Evolutionary conservation across 805 yeast genomes (phyloP).

Genomic region (Wickerhamiella qilinensis): DNA sequence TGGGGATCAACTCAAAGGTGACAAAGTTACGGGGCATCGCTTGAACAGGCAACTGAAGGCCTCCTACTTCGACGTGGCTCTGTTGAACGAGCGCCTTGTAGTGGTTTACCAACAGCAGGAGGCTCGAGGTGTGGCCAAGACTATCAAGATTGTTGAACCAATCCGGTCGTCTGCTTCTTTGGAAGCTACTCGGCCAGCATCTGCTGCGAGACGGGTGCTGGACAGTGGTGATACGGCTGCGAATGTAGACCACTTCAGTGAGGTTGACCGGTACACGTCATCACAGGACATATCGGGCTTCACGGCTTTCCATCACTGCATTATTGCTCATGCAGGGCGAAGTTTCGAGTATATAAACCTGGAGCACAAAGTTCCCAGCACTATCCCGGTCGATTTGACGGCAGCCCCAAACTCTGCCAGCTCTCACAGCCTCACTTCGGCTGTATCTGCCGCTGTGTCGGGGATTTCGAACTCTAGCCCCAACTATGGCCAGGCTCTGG

Average conservation of each 20-base stretch:
- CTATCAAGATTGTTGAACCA: conserved; percentile 48
- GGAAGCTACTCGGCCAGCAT: neutral
- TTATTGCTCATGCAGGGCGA: conserved; percentile 48
- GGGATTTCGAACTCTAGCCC: neutral
- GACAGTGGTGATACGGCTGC: neutral
- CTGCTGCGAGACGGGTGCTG: too few relatives aligned
- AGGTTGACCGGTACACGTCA: conserved; percentile 32
- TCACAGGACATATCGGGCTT: conserved; percentile 44
- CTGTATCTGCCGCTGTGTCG: neutral
- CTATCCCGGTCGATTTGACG: conserved; percentile 29
- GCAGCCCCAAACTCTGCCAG: too few relatives aligned
- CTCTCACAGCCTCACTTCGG: neutral
- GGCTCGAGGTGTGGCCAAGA: conserved; percentile 26
- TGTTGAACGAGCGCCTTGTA: conserved; percentile 45
- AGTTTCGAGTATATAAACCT: conserved; percentile 54
- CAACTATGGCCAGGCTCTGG: conserved; percentile 25
- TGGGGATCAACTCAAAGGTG: neutral
- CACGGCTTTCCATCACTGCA: conserved; percentile 46
- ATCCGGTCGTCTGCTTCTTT: conserved; percentile 24
- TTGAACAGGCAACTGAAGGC: conserved; percentile 27
- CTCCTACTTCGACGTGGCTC: conserved; percentile 50
- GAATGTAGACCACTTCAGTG: conserved; percentile 28
- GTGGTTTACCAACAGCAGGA: conserved; percentile 41
- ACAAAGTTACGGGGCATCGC: conserved; percentile 27
- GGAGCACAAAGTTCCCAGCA: conserved; percentile 37